Conservation (phyloP, 1,284 basidiomycete species). For the Moesziomyces sp. region DNA sequence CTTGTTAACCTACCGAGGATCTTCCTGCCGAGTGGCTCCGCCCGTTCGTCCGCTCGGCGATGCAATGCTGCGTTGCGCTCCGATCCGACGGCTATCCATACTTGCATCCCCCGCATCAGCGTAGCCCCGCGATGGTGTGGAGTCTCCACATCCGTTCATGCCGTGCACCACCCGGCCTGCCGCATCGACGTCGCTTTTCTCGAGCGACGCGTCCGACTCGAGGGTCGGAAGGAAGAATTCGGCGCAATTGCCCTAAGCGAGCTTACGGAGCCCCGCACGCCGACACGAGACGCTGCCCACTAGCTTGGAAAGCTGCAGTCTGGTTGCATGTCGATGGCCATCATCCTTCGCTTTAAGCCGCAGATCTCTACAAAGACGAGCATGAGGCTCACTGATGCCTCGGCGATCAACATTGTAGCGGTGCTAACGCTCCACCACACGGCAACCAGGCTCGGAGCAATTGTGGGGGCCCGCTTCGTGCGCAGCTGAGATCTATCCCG, state of each 20-base stretch:
- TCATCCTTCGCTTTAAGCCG: neutral
- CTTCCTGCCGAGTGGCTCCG: slow-evolving; percentile 3
- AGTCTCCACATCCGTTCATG: neutral
- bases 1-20: slow-evolving; percentile 19
- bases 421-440: too few species aligned
- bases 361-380: neutral
- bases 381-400: neutral
- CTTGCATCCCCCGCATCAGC: neutral
- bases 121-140: too few species aligned
- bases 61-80: neutral
- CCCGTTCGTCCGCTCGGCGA: neutral
- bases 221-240: neutral
- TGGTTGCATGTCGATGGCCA: neutral
- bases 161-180: too few species aligned
- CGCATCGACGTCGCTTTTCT: neutral
- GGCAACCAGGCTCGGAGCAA: neutral
- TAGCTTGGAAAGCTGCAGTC: neutral
- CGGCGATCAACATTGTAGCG: neutral
- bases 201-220: neutral
- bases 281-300: neutral
- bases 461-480: neutral
- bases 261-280: neutral
- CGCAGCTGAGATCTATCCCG: slow-evolving; percentile 2
- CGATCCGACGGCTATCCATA: slow-evolving; percentile 4
- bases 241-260: neutral